Base-by-base conservation (phyloP, 352 stramenopile species). In the Phytophthora sp. region DNA sequence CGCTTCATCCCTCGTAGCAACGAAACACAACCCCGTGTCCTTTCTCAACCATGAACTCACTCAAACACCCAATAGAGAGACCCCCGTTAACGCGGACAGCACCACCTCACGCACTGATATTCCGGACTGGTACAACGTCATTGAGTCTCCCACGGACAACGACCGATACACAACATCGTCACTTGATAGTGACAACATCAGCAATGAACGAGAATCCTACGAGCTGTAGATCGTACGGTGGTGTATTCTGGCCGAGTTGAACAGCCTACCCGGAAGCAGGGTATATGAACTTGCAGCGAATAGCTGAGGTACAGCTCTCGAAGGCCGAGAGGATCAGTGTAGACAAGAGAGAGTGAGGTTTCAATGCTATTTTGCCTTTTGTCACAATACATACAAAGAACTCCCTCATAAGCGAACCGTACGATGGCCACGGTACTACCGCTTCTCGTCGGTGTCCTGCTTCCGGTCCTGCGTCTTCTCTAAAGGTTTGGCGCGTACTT, bases 401-500 rank as follows among this genome's bases (percentile, higher is more conserved):
- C n/a, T n/a, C n/a, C n/a, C n/a, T n/a, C n/a, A n/a, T n/a, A n/a
- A n/a, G n/a, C n/a, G n/a, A n/a, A n/a, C n/a, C n/a, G n/a, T 24
- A 21, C 11, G 29, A 24, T 13, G 35, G n/a, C n/a, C n/a, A n/a
- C 26, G 21, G 18, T 20, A 62, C 33, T 66, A 70, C 39, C 56
- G 55, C 29, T 63, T 45, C 39, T 69, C 67, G 35, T 76, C 63
- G 47, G 57, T 46, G 8, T 63, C 57, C 24, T 55, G 55, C 42
- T 71, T 67, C 23, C 44, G 20, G 41, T 56, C 36, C 35, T 63
- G 49, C 47, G 67, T 64, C 38, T 74, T 74, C 69, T 75, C 68
- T 31, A 89, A 30, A 55, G 71, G 61, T 73, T 95, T 96, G 8
- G 82, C 60, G 4, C 63, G 65, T 23, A 95, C 87, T 57, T 95